These are phyloP conservation scores for Dioscorea cayenensis DNA, from an alignment of 116 monocot species.

Conservation along the genomic window DNA sequence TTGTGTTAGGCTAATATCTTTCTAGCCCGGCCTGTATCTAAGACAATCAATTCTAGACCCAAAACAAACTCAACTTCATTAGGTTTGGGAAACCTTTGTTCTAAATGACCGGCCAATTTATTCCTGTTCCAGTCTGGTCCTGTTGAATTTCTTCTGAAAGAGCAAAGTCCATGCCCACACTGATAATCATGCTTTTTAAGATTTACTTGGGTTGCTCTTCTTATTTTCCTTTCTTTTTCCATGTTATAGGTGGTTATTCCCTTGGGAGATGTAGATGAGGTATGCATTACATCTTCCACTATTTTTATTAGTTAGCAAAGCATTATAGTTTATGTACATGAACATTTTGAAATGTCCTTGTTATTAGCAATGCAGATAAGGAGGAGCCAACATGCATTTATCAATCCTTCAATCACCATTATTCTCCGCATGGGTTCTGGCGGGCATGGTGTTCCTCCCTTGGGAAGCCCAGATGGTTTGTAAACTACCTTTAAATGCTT, in stretches of 20 bases:
- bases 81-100: no score
- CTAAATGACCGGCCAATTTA: no score
- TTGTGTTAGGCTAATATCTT: no score
- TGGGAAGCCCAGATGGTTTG: conserved; percentile 91
- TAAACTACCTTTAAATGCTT: background rate
- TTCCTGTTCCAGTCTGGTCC: no score
- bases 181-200: background rate
- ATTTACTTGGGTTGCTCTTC: background rate
- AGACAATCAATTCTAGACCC: no score
- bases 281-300: conserved; percentile 24
- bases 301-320: conserved; percentile 1
- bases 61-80: no score
- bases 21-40: no score
- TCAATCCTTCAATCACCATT: conserved; percentile 93
- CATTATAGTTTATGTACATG: background rate
- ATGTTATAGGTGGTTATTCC: conserved; percentile 72
- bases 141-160: background rate
- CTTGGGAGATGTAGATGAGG: conserved; percentile 93
- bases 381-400: conserved; percentile 95
- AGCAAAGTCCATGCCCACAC: background rate
- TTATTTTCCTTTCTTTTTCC: background rate
- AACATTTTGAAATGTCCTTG: conserved; percentile 20
- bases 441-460: conserved; percentile 97
- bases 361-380: conserved; percentile 76
- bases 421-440: conserved; percentile 93